A percentile compares a stretch with the other conserved stretches of the same genome.
These are phyloP conservation scores for Alternaria rosae DNA, from an alignment of 2,329 filamentous ascomycete genomes.

Conservation along the genomic window DNA sequence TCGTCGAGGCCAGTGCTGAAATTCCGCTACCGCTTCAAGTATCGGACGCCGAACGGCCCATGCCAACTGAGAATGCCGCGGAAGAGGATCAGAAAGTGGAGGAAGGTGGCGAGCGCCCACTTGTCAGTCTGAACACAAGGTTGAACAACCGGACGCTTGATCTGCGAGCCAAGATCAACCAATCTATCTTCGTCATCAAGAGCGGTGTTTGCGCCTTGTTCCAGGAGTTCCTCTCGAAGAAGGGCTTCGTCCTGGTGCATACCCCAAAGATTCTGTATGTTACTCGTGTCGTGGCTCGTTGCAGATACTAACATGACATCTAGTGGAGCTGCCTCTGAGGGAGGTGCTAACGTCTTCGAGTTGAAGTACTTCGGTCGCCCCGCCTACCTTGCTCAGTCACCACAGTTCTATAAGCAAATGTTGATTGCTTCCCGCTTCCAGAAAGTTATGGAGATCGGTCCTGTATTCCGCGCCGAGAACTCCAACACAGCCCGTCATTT, in stretches of 20 bases:
- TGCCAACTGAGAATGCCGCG: constrained; percentile 57
- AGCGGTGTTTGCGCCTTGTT: constrained; percentile 74
- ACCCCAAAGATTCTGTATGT: constrained; percentile 69
- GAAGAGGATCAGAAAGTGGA: constrained; percentile 59
- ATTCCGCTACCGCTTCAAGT: constrained; percentile 67
- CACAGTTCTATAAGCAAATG: constrained; percentile 88
- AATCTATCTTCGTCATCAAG: constrained; percentile 80
- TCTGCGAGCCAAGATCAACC: constrained; percentile 88
- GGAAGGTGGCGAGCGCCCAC: constrained; percentile 66
- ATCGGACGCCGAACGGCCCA: constrained; percentile 60
- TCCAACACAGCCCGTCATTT: constrained; percentile 84
- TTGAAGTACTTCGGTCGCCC: constrained; percentile 88
- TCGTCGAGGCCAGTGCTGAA: constrained; percentile 72
- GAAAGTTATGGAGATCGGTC: constrained; percentile 79
- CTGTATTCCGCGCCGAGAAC: constrained; percentile 87
- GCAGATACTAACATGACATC: neutral
- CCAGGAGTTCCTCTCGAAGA: constrained; percentile 76
- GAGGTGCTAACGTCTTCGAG: constrained; percentile 89
- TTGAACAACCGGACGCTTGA: constrained; percentile 93
- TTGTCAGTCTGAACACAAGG: constrained; percentile 82
- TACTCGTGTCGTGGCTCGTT: neutral
- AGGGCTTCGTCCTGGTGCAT: constrained; percentile 83
- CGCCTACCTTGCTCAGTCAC: constrained; percentile 80
- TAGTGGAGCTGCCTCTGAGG: constrained; percentile 82
- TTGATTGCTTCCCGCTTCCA: constrained; percentile 81